Evolutionary conservation across 225 moss, liverwort and hornwort species (phyloP), one percentile per base, ranked within the genome.

Genomic region (Neckera pumila): DNA sequence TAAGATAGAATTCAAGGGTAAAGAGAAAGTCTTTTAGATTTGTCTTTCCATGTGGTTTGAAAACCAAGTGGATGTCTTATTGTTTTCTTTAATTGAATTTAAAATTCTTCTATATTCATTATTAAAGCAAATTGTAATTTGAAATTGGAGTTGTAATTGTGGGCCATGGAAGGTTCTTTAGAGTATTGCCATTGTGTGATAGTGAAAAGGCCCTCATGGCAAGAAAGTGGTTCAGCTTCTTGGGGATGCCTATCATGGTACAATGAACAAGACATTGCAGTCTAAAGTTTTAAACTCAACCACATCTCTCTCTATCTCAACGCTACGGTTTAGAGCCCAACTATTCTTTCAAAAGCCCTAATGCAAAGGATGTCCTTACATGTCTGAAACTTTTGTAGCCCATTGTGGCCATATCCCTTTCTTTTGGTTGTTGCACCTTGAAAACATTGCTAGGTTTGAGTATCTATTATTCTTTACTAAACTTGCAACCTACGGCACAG

Each of bases 161-260:
- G 0, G 2, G 4, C 2, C 5, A 1, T 25, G 3, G 23, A 23
- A 38, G 23, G 14, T 23, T 69, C 23, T 38, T 69, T 69, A 38
- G 69, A 69, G 4, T 14, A 40, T 40, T 1, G 1, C 5, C 70
- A 40, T 25, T 40, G 40, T 70, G 2, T 2, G 1, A 70, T 1
- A 1, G 4, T 40, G 40, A 40, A 0, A 8, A 8, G 25, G 8
- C 2, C 3, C 1, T 40, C 14, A 40, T 40, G 4, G 8, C 4
- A 70, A 40, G 4, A 70, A 4, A 40, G 14, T 13, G 69, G 4
- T 22, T 4, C 1, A 2, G 2, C 70, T 40, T 40, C 5, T 70
- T 70, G 1, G 4, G 1, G 8, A 40, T 3, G 0, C 25, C 8
- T 2, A 8, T 23, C 14, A 25, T 25, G 14, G 14, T 25, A 40